Evolutionary conservation across 2,329 filamentous ascomycete species (phyloP).

Genomic region (Mollisiaceae sp.): DNA sequence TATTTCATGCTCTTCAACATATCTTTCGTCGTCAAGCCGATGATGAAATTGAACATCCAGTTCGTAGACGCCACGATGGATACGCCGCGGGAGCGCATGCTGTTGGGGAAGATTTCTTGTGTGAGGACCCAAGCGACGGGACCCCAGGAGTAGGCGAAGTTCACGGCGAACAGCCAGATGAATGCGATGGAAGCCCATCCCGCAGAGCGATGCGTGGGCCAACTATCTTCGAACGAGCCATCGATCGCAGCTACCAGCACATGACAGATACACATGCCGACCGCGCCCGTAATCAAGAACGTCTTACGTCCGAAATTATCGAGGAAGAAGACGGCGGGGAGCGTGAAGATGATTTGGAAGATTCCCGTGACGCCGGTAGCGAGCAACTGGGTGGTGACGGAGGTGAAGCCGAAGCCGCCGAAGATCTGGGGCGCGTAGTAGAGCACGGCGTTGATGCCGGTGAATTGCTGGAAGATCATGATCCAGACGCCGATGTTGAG

Average conservation of each 20-base stretch:
- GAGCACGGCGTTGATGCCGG: conserved; percentile 46
- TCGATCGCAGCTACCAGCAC: conserved; percentile 54
- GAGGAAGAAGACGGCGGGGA: conserved; percentile 68
- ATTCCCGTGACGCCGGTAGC: conserved; percentile 74
- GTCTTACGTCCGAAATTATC: conserved; percentile 69
- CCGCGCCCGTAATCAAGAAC: conserved; percentile 63
- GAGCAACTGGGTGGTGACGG: conserved; percentile 57
- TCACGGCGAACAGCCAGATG: conserved; percentile 42
- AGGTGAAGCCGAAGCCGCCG: conserved; percentile 52
- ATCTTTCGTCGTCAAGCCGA: conserved; percentile 52
- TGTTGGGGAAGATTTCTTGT: conserved; percentile 48
- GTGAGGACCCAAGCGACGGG: conserved; percentile 45
- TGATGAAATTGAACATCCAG: conserved; percentile 53
- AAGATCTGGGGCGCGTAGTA: conserved; percentile 59
- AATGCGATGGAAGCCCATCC: conserved; percentile 48
- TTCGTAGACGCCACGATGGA: conserved; percentile 47
- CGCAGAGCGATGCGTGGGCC: conserved; percentile 44
- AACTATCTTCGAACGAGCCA: conserved; percentile 46
- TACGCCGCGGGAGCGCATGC: conserved; percentile 47
- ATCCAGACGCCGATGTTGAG: conserved; percentile 50
- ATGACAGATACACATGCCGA: conserved; percentile 71
- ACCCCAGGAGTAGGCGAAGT: conserved; percentile 44
- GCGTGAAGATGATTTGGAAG: conserved; percentile 68
- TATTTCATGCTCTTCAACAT: conserved; percentile 50
- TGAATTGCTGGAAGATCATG: conserved; percentile 56